Base-by-base conservation (phyloP, 352 stramenopile species). In the Phytophthora ohioensis region DNA sequence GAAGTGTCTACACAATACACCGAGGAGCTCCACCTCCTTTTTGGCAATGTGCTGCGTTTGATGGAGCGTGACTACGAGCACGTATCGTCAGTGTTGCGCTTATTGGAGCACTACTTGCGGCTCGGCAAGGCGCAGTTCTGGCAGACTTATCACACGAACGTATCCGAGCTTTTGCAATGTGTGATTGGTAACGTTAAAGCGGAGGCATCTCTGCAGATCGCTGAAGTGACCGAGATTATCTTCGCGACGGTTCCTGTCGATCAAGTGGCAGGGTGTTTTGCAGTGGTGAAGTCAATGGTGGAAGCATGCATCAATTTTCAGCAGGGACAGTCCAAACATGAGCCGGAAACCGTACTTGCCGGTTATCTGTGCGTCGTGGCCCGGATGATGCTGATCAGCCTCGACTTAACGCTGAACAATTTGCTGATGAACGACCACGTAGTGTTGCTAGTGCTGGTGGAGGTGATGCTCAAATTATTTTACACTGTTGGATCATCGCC, bases 11-110 rank as follows among this genome's bases (percentile, higher is more conserved):
- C 71, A 1, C 54, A 68, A 12, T 95, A 97, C 75, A 87, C 77
- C 0, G 80, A 91, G 57, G 76, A 88, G 46, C 78, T 95, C 1
- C 88, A 95, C 46, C 11, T 71, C 17, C 80, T 95, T 0, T 93
- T 95, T 34, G 59, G 43, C 7, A 91, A 95, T 66, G 75, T 76
- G 12, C 31, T 95, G 36, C 78, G 72, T 10, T 68, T 94, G 38
- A 81, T 95, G 76, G 75, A 92, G 46, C 86, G 86, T 12, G 88
- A 97, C 69, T 92, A 88, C 30, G 90, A 97, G 64, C 80, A 97
- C 52, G 75, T 95, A 42, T 76, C 73, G 57, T 70, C 91, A 39
- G 82, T 83, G 13, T 35, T 95, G 6, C 54, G 54, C 27, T 69
- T 97, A 49, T 34, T 93, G 17, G 73, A 90, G 53, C 79, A 73